Conservation (phyloP, 1,284 basidiomycete genomes). For the Cutaneotrichosporon cavernicola region DNA sequence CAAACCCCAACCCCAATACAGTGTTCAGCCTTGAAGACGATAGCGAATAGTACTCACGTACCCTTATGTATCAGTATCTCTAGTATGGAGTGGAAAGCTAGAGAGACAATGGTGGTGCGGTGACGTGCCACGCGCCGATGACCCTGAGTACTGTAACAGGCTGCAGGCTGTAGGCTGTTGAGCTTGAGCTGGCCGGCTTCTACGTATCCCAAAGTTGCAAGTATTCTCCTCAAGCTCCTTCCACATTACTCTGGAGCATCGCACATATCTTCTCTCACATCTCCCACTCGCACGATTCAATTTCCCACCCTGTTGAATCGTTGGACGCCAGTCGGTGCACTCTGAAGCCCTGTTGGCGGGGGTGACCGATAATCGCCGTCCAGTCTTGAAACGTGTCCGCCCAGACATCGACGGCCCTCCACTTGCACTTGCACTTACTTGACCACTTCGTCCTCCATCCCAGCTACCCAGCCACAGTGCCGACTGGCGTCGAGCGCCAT, state of each 20-base stretch:
- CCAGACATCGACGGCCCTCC: neutral
- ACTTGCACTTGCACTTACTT: neutral
- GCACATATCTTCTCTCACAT: too few relatives aligned
- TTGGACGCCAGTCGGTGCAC: too few relatives aligned
- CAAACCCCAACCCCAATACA: slow-evolving; percentile 5
- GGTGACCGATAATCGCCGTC: neutral
- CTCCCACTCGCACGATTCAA: neutral
- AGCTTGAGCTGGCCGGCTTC: too few relatives aligned
- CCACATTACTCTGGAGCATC: too few relatives aligned
- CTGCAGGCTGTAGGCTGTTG: too few relatives aligned
- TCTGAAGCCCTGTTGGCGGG: neutral
- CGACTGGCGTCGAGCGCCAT: slow-evolving; percentile 24
- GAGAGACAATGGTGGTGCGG: neutral
- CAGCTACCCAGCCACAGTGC: neutral
- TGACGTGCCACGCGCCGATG: neutral
- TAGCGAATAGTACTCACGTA: neutral
- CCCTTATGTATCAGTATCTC: neutral
- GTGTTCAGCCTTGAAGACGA: slow-evolving; percentile 22
- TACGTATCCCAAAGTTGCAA: too few relatives aligned
- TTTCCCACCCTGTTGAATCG: neutral
- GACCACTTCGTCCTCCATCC: neutral
- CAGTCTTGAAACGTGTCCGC: slow-evolving; percentile 1
- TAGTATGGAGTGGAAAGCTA: neutral
- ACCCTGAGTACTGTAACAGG: too few relatives aligned
- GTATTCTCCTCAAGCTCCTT: too few relatives aligned